Base-by-base conservation (phyloP, 228 moss, liverwort and hornwort genomes). In the Sphagnum fallax region DNA sequence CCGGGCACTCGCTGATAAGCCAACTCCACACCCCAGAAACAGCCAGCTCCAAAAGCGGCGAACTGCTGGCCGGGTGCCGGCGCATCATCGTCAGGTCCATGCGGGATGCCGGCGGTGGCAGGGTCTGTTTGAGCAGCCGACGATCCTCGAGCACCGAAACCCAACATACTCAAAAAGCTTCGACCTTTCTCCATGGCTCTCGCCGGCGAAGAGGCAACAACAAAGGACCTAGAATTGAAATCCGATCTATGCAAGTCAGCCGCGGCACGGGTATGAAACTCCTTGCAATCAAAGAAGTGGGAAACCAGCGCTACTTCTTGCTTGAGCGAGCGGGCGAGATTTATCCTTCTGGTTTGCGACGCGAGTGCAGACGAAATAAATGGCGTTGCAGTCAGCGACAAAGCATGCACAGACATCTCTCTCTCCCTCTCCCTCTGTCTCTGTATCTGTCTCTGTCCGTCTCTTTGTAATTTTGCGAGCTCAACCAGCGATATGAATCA, bases 11-110 rank as follows among this genome's bases (percentile, higher is more conserved):
- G 81, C 76, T 96, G 93, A 62, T 77, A 89, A 14, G 86, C 96
- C 0, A 96, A 86, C 80, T 93, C 96, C 53, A 91, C 86, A 14
- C 96, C 96, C 93, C 91, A 93, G 51, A 91, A 97, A 69, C 96
- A 97, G 11, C 91, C 87, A 0, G 88, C 93, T 51, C 96, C 93
- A 47, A 97, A 97, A 16, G 78, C 75, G 0, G 92, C 91, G 4
- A 92, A 87, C 67, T 81, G 64, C 48, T 75, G 70, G 58, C 85
- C 93, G 9, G 68, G 32, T 4, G 63, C 75, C 3, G 83, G 85
- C 18, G 75, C 65, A 13, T 92, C 92, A 50, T 83, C 84, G 49
- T 96, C 92, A 6, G 84, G 81, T 0, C 88, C 88, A 10, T 78
- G 67, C 18, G 96, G 89, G 70, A 84, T 78, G 64, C 86, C 65